These are phyloP conservation scores for Alternaria dauci DNA, from an alignment of 2,329 filamentous ascomycete species.

Conservation along the genomic window DNA sequence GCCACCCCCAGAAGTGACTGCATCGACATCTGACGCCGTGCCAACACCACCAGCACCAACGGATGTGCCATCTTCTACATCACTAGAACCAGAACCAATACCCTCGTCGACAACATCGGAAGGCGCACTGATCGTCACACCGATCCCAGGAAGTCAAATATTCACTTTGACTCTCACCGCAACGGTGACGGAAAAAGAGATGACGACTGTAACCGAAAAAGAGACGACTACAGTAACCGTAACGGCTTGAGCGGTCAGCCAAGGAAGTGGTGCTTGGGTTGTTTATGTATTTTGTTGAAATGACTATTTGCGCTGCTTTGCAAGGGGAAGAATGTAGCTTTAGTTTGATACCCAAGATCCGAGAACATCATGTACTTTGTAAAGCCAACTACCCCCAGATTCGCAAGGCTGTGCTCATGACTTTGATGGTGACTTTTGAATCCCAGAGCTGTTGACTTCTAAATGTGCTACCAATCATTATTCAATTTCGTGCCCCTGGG, in stretches of 20 bases:
- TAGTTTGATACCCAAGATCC: conserved; percentile 10
- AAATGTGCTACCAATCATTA: not conserved
- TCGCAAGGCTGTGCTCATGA: not conserved
- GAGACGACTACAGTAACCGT: conserved; percentile 38
- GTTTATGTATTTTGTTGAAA: not conserved
- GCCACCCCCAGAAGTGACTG: not conserved
- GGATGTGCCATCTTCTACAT: not conserved
- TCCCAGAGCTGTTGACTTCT: not conserved
- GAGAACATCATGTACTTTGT: not conserved
- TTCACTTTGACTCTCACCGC: conserved; percentile 47
- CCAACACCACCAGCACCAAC: conserved; percentile 9
- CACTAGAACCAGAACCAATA: conserved; percentile 9
- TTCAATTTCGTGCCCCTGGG: not conserved
- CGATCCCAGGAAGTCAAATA: conserved; percentile 42
- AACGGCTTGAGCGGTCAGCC: conserved; percentile 15
- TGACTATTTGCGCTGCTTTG: not conserved
- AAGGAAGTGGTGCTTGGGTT: not conserved
- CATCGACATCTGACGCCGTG: not conserved
- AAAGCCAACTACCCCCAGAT: not conserved
- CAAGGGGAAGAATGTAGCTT: not conserved
- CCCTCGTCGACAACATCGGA: conserved; percentile 28
- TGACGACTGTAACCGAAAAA: conserved; percentile 18
- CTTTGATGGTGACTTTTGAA: not conserved
- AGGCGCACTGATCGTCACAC: conserved; percentile 43
- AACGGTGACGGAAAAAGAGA: conserved; percentile 44